Conservation (phyloP, 345 rosid genomes). For the Eucalyptus leucophloia region DNA sequence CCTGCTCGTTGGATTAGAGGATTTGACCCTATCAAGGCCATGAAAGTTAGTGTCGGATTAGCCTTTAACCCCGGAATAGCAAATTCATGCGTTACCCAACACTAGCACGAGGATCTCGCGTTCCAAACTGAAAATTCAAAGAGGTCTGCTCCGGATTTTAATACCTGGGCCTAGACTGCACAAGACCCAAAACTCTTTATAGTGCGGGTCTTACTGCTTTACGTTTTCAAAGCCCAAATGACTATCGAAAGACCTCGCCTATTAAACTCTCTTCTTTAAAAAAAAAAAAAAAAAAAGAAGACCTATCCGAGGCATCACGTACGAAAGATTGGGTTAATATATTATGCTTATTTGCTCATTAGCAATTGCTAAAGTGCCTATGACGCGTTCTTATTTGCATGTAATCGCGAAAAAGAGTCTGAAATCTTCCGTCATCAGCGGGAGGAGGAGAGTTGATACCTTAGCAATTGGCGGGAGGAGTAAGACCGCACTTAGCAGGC, state of each 20-base stretch:
- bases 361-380: neutral
- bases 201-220: neutral
- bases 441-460: neutral
- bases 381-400: neutral
- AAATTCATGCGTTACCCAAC: neutral
- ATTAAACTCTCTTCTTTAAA: neutral
- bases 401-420: neutral
- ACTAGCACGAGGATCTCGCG: neutral
- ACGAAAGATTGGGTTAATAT: neutral
- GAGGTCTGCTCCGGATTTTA: neutral
- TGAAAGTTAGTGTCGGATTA: neutral
- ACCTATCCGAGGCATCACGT: neutral
- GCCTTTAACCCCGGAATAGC: neutral
- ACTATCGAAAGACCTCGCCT: neutral
- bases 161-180: neutral
- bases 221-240: neutral
- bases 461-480: conserved; percentile 16
- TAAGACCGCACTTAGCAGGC: conserved; percentile 33
- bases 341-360: neutral
- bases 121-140: neutral
- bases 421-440: neutral
- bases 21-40: neutral
- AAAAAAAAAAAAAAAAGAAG: too few species aligned
- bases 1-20: neutral
- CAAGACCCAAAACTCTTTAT: neutral